Base-by-base conservation (phyloP, 768 basidiomycete genomes). In the Dacryopinax primogenitus region DNA sequence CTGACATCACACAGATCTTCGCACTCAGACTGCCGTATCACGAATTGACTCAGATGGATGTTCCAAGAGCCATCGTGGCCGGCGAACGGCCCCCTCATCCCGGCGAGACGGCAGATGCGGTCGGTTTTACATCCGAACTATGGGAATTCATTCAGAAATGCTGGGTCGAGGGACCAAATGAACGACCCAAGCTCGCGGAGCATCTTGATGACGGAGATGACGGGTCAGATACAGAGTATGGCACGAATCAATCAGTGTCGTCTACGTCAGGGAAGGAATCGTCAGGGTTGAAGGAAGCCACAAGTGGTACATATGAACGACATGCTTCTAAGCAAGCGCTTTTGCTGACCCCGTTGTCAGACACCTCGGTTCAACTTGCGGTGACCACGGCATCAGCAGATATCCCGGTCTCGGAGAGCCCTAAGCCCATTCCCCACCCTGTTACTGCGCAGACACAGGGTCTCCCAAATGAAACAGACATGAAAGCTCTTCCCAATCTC, bases 41-140 rank as follows among this genome's bases (percentile, higher is more conserved):
- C 51, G 51, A 58, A 30, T 21, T 58, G 4, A 58, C 51, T 32
- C 51, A 58, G 18, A 58, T 58, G 51, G 51, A 58, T 58, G 51
- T 58, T 3, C 51, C 51, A 2, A 23, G 51, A 11, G 51, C 51
- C 9, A 58, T 58, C 26, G 30, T 58, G 3, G 6, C 23, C 51
- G 51, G 51, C 21, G 51, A 58, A 9, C 51, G 51, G 2, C 51
- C 51, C 6, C 30, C 51, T 7, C 51, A 32, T 58, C 51, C 51
- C 18, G 51, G 51, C 26, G 13, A 13, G 12, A 30, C 3, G 26
- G 51, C 51, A 28, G 51, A 15, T 3, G 26, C 26, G 51, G 13
- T 13, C 4, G 51, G 51, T 30, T 32, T 58, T 7, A 13, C 3
- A 13, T 23, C 26, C 6, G 51, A 58, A 15, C 26, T 58, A 13